Conservation (phyloP, 1,284 basidiomycete genomes). For the Ustilago tritici region DNA sequence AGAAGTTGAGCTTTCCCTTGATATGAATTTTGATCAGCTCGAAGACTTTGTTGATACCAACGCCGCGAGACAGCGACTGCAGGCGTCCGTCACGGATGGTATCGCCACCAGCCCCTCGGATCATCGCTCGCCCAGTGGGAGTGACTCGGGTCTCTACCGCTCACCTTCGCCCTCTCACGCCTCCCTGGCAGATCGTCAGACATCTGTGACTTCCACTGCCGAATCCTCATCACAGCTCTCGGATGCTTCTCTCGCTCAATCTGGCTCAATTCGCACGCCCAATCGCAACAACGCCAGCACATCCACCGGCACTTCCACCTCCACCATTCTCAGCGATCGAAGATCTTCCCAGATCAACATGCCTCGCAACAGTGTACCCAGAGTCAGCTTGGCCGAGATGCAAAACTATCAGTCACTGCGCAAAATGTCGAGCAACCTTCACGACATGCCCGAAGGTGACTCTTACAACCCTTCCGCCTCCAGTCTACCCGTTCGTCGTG, state of each 20-base stretch:
- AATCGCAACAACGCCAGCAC: constrained; percentile 26
- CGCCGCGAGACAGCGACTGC: constrained; percentile 45
- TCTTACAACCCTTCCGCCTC: constrained; percentile 23
- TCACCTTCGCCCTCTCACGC: constrained; percentile 37
- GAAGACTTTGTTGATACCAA: constrained; percentile 81
- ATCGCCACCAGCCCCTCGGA: constrained; percentile 32
- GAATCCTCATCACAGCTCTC: constrained; percentile 37
- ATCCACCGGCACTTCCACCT: constrained; percentile 29
- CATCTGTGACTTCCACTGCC: constrained; percentile 30
- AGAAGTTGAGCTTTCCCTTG: constrained; percentile 72
- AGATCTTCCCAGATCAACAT: constrained; percentile 43
- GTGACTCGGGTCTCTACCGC: constrained; percentile 30
- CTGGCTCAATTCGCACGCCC: constrained; percentile 19
- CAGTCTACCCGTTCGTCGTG: constrained; percentile 24
- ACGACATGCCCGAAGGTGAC: constrained; percentile 18
- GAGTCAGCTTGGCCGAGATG: constrained; percentile 48
- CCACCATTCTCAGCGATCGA: constrained; percentile 47
- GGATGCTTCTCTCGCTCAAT: constrained; percentile 20
- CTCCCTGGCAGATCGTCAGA: constrained; percentile 28
- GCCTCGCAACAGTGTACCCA: constrained; percentile 37
- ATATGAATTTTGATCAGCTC: constrained; percentile 84
- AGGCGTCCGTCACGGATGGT: constrained; percentile 42
- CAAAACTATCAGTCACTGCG: constrained; percentile 51
- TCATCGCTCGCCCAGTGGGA: constrained; percentile 34
- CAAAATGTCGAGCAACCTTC: constrained; percentile 47